Evolutionary conservation across 768 basidiomycete genomes (phyloP), one percentile per base, ranked within the genome.

Genomic region (Collybia sp.): DNA sequence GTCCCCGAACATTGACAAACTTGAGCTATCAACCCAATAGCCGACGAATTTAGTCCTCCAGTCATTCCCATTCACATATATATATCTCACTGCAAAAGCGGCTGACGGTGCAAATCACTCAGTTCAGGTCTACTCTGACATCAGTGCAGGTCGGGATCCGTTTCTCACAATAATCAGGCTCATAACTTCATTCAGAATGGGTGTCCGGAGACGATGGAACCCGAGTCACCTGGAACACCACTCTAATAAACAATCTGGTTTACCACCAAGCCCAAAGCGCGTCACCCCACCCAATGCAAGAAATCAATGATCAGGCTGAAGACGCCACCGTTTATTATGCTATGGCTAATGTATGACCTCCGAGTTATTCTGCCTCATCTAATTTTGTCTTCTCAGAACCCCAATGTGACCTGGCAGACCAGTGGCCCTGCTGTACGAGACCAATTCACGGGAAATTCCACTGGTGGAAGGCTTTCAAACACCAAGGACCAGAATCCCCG

Each of bases 401-500:
- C 25, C 25, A 25, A 25, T 25, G 8, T 25, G 25, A 25, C 25
- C 25, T 25, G 25, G 25, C 25, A 25, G 25, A 25, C 25, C n/a
- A n/a, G n/a, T 25, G 25, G 25, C 8, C 4, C 4, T 4, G 25
- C 25, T 25, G 25, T 25, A 3, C 25, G 25, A 25, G 25, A 8
- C 8, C 25, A 25, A 25, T 25, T 25, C 25, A 25, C 4, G 25
- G 8, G 8, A 3, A 25, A 25, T 25, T 8, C 8, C 25, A 3
- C 25, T 8, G 8, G 25, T 25, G 25, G 25, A 25, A 25, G 56
- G 10, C 76, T 84, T 36, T 54, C 67, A 4, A 77, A 82, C 55
- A 73, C 75, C 0, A 65, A 70, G 37, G 80, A 82, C 56, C 75
- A 72, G 15, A 67, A 67, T 46, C 83, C 81, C 69, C 76, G 82